Percentiles rank a stretch among this genome's conserved stretches.
phyloP scores from a whole-genome alignment of 495 filamentous ascomycete species.

The Neurospora sp. region DNA sequence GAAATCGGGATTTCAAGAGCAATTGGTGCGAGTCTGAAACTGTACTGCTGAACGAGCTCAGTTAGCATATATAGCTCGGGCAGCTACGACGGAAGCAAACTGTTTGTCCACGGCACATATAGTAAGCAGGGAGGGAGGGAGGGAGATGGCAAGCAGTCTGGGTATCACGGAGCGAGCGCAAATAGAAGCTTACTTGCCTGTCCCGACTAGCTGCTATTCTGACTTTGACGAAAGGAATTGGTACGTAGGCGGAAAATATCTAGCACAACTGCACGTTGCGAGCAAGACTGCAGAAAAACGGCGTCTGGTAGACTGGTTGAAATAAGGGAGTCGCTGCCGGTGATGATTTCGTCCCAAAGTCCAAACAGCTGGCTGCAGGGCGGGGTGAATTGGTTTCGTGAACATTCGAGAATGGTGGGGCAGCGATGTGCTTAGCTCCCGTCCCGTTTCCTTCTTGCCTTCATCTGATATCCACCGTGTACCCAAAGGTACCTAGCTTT shows the following conservation, averaged over 20 bases:
- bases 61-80: not conserved
- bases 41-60: not conserved
- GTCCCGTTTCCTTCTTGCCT: not conserved
- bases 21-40: not conserved
- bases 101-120: not conserved
- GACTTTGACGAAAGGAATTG: not conserved
- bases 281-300: not conserved
- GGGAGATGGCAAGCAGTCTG: not conserved
- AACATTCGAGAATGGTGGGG: constrained; percentile 26
- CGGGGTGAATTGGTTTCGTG: constrained; percentile 17
- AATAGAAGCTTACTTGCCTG: not conserved
- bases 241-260: not conserved
- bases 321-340: not conserved
- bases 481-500: not conserved
- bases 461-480: not conserved
- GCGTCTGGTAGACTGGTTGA: not conserved
- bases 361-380: constrained; percentile 1
- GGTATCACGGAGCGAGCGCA: not conserved
- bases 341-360: not conserved
- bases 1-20: not conserved
- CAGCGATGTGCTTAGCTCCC: not conserved
- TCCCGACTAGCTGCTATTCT: not conserved
- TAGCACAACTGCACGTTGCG: not conserved
- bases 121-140: not conserved
- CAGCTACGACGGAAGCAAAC: not conserved